Evolutionary conservation across 352 stramenopile species (phyloP), one percentile per base, ranked within the genome.

Genomic region (Phytophthora crassamura): DNA sequence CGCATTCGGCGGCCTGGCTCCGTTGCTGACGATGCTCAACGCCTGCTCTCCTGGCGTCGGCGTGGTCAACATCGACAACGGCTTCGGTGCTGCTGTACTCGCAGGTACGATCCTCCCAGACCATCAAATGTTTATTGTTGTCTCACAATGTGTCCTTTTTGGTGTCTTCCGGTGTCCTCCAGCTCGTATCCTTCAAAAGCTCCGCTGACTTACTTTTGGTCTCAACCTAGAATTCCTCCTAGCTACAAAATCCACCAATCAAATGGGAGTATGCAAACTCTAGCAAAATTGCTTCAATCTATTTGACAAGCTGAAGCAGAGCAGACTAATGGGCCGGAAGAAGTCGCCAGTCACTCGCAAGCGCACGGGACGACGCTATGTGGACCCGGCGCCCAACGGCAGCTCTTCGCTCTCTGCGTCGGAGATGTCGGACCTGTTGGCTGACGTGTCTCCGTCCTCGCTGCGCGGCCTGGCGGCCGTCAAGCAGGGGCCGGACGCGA

Each of bases 51-150:
- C 97, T 12, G 97, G 97, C n/a, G 96, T 99, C 3, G 93, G 91
- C n/a, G 96, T 99, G 36, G 95, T 99, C n/a, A 99, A 99, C 74
- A 99, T 99, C 61, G 97, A 99, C 77, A 99, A 99, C 69, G 97
- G 97, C 34, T 99, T 99, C 78, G 97, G 97, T 6, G 97, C 94
- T 5, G 97, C 97, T 8, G 94, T 97, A 1, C 88, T 98, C 25
- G 97, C 96, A 75, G 82, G 87, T 95, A 67, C 59, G 64, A n/a
- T 22, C 9, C 54, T 58, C 56, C 59, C 30, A 58, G 22, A 28
- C 22, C 3, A 30, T 30, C 25, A 30, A 30, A 30, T 30, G 25
- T 30, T 30, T 30, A 30, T 30, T 30, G 25, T 7, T 30, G 25
- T 30, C 25, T 30, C 25, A 63, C 50, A 12, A 53, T 20, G 16